Base-by-base conservation (phyloP, 2,329 filamentous ascomycete genomes). In the Xylaria sp. region DNA sequence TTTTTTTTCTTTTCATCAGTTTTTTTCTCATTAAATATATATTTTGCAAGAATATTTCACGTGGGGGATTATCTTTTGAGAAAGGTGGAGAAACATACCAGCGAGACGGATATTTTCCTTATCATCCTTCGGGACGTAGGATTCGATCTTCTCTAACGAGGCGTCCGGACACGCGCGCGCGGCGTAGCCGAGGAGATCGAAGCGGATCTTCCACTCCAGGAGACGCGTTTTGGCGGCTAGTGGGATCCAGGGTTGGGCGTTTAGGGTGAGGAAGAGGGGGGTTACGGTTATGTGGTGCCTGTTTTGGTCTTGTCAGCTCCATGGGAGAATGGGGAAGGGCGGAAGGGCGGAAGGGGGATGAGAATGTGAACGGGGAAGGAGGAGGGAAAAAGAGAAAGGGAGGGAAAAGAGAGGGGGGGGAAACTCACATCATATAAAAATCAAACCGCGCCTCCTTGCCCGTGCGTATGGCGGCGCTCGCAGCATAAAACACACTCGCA, bases 151-250 rank as follows among this genome's bases (percentile, higher is more conserved):
- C 2, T 85, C 78, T 0, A 84, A 59, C 0, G 80, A 74, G 0
- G 92, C 79, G 0, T 80, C 73, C 0, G 91, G 87, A 1, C 80
- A 81, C 2, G 81, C 82, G 8, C 88, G 80, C 1, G 87, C 89
- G 0, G 87, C 83, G 71, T 95, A 96, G 74, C 91, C 79, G 4
- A 86, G 69, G 4, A 96, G 76, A 70, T 94, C 90, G 66, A 86
- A 75, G 48, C 91, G 84, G 54, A 87, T 89, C 73, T 95, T 96
- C 83, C 86, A 92, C 73, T 94, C 89, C 6, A 96, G 78, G 0
- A 96, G 75, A 4, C 90, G 84, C 10, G 80, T 77, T 70, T 92
- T 93, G 52, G 78, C 77, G 6, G 78, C 76, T 0, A 75, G 69
- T 0, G 84, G 78, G 49, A 92, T 78, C 82, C 83, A 94, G 44